Conservation (phyloP, 2,329 filamentous ascomycete genomes). For the Penicillium sp. region DNA sequence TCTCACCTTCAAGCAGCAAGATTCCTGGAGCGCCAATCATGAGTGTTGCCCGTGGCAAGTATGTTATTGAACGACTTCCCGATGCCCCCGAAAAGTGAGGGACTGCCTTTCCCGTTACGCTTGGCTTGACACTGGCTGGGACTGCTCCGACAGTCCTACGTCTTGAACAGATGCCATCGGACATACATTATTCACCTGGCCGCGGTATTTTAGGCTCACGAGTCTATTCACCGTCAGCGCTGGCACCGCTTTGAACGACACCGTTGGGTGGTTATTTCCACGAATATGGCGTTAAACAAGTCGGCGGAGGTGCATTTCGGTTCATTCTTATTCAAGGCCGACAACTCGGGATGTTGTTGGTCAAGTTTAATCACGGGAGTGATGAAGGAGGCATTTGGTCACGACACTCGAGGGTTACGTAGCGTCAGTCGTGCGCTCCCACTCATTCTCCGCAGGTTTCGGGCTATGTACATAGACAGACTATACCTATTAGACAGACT, state of each 20-base stretch:
- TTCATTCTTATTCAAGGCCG: background rate
- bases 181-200: background rate
- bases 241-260: background rate
- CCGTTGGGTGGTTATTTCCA: background rate
- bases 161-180: background rate
- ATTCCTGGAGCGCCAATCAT: constrained; percentile 66
- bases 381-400: background rate
- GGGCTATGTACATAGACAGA: background rate
- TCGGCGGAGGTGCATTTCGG: background rate
- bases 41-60: constrained; percentile 82
- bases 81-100: constrained; percentile 64
- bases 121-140: background rate
- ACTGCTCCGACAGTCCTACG: background rate
- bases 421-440: background rate
- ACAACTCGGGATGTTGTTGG: background rate
- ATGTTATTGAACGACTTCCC: constrained; percentile 86
- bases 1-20: constrained; percentile 48
- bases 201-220: background rate
- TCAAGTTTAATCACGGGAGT: background rate
- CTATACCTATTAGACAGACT: background rate
- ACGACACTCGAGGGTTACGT: background rate
- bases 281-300: background rate
- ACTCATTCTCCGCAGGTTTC: background rate
- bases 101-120: background rate
- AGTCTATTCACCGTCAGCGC: background rate